Conservation (phyloP, 495 filamentous ascomycete species). For the Cetradonia linearis region DNA sequence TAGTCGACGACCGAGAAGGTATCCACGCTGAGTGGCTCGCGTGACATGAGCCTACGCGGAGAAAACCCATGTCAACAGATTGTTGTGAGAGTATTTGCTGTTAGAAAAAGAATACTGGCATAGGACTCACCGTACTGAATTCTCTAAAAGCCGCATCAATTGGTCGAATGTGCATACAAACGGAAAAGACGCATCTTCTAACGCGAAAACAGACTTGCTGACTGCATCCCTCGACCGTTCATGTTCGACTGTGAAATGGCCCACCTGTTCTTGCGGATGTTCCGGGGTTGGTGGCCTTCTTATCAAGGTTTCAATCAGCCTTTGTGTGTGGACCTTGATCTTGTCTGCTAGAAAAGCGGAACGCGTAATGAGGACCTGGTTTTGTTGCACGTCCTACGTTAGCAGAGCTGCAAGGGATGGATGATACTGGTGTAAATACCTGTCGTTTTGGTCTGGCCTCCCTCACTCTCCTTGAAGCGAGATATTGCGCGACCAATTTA, state of each 20-base stretch:
- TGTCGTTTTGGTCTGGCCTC: conserved; percentile 25
- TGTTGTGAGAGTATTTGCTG: too few relatives aligned
- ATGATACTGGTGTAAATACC: conserved; percentile 20
- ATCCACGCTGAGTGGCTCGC: not conserved
- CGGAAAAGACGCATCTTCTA: conserved; percentile 31
- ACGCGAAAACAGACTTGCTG: conserved; percentile 20
- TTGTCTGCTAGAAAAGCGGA: conserved; percentile 32
- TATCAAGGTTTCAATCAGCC: conserved; percentile 24
- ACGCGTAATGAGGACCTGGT: conserved; percentile 35
- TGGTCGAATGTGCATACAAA: conserved; percentile 36
- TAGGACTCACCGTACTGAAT: conserved; percentile 13
- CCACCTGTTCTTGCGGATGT: not conserved
- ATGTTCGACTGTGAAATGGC: not conserved
- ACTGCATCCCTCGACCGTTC: not conserved
- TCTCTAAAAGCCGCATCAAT: conserved; percentile 32
- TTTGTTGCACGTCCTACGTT: not conserved
- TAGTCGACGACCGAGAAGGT: conserved; percentile 27
- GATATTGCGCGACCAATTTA: conserved; percentile 31
- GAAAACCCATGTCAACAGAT: not conserved
- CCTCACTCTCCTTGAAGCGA: conserved; percentile 12
- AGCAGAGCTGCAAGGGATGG: not conserved
- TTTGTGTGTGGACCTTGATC: conserved; percentile 27
- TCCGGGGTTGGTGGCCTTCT: not conserved
- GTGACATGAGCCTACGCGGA: not conserved
- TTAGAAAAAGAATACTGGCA: not conserved